phyloP scores from a whole-genome alignment of 1,284 basidiomycete species.

The Pholiota adiposa region DNA sequence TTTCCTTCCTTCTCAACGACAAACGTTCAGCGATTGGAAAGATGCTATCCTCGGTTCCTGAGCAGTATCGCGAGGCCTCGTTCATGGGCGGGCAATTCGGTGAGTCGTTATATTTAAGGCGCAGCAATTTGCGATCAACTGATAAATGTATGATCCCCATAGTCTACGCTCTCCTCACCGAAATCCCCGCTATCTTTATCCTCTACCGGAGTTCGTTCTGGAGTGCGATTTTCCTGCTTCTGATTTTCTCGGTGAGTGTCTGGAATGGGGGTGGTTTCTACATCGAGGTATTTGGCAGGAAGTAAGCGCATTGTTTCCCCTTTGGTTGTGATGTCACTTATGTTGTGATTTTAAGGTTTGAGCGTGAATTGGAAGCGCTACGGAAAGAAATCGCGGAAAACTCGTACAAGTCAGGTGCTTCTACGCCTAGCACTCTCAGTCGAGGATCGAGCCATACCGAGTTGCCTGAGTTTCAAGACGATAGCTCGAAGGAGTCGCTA shows the following conservation, averaged over 20 bases:
- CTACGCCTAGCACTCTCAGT: conserved; percentile 50
- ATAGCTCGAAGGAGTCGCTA: conserved; percentile 8
- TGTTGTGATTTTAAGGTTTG: conserved; percentile 62
- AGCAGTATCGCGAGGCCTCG: conserved; percentile 65
- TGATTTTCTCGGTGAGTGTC: conserved; percentile 81
- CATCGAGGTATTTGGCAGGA: conserved; percentile 94
- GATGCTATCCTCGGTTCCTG: conserved; percentile 60
- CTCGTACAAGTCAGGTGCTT: conserved; percentile 44
- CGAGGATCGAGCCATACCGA: conserved; percentile 43
- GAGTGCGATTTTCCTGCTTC: conserved; percentile 77
- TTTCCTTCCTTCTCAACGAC: conserved; percentile 84
- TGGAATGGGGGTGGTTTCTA: conserved; percentile 90
- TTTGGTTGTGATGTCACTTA: conserved; percentile 3
- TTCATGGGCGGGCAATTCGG: conserved; percentile 90
- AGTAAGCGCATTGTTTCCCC: conserved; percentile 55
- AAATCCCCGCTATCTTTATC: conserved; percentile 83
- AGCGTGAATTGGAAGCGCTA: conserved; percentile 85
- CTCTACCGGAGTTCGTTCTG: conserved; percentile 79
- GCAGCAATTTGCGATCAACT: background rate
- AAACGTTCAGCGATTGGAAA: conserved; percentile 84
- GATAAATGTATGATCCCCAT: conserved; percentile 2
- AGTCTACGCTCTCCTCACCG: conserved; percentile 88
- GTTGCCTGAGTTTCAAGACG: conserved; percentile 35
- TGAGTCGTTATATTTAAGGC: conserved; percentile 31
- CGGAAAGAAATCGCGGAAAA: conserved; percentile 84